Evolutionary conservation across 1,139 yeast species (phyloP), one percentile per base, ranked within the genome.

Genomic region (Geotrichum citri-aurantii): DNA sequence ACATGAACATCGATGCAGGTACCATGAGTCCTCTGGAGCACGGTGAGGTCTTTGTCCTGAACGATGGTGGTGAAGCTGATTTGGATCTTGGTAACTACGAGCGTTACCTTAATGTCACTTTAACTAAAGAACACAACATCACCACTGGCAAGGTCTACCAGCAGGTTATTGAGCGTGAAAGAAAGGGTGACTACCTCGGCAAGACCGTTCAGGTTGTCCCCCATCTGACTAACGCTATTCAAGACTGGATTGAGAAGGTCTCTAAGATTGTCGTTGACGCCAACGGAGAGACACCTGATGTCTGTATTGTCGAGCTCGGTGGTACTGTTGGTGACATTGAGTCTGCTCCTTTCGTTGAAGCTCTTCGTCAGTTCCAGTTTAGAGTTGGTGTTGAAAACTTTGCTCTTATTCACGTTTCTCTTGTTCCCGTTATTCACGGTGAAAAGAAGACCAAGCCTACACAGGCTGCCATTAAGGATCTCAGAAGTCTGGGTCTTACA

Each of bases 201-300:
- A 95, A 95, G 74, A 93, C 99, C n/a, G 99, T 93, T 57, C 99
- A 95, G 77, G 96, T 93, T 65, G 99, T 93, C 65, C 99, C 99
- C 52, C 99, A 93, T 73, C 81, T 93, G 68, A 93, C 99, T 64
- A 89, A 87, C 69, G 97, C 97, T 42, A 93, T 93, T 71, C 99
- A 93, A 78, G 97, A 92, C 65, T 95, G 99, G 99, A 88, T 93
- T 68, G 98, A 93, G 78, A 81, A 89, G 62, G 98, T 95, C 55
- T 83, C 98, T 57, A 83, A 79, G 66, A 81, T 92, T 62, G 97
- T 99, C 26, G 99, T 93, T 61, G 99, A 95, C 73, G 87, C 88
- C 64, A 81, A 93, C 53, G 96, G 95, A 53, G 81, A 86, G 71
- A 89, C 85, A 70, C 81, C 81, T n/a, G 98, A 93, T 69, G 86